Conservation (phyloP, 176 grass and related monocot genomes). For the Raddia distichophylla region DNA sequence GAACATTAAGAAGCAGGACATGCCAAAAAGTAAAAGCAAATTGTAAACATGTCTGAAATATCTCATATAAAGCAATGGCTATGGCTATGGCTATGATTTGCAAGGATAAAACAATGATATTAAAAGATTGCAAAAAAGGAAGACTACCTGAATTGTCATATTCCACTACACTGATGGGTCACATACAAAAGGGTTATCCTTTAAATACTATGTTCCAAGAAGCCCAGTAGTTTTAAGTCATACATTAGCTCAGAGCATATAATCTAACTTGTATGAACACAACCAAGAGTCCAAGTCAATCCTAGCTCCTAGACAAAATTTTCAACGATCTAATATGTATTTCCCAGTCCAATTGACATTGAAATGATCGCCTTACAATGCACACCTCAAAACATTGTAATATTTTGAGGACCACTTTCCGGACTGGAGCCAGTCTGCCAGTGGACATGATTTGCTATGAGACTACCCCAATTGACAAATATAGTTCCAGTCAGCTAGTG, state of each 20-base stretch:
- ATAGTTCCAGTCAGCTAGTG: background rate
- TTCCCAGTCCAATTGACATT: background rate
- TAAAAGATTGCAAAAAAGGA: background rate
- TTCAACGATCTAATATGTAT: background rate
- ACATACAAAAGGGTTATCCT: background rate
- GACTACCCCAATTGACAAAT: conserved; percentile 7
- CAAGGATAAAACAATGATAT: conserved; percentile 15
- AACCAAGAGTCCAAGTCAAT: background rate
- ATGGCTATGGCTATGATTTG: background rate
- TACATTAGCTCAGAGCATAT: background rate
- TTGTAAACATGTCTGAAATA: conserved; percentile 14
- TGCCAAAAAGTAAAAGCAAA: background rate
- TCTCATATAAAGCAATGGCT: background rate
- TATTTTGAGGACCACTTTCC: background rate
- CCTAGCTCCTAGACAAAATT: background rate
- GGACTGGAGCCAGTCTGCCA: background rate
- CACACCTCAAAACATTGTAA: background rate
- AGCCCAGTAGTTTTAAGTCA: background rate
- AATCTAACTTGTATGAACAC: background rate
- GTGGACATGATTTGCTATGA: background rate
- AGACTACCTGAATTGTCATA: conserved; percentile 10
- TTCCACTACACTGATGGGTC: background rate
- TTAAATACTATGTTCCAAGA: background rate
- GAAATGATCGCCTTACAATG: conserved; percentile 12
- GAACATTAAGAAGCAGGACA: background rate